phyloP scores from a whole-genome alignment of 164 flowering plant genomes.

The Stephania cephalantha region DNA sequence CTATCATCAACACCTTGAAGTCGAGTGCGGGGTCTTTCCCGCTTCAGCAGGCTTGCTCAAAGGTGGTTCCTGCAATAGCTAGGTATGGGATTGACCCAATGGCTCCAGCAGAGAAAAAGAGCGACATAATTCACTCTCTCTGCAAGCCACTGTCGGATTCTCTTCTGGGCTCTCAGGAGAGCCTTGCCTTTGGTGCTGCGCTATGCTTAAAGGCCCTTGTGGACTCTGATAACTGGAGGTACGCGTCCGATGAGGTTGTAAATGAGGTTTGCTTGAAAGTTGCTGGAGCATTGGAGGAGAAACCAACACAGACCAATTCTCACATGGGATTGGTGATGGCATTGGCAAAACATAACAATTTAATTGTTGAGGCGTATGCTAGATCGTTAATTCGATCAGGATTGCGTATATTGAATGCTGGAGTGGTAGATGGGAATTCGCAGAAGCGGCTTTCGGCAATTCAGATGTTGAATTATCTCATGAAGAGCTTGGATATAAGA shows the following conservation, averaged over 20 bases:
- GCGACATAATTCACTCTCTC: conserved; percentile 57
- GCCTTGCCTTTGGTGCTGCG: conserved; percentile 82
- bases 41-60: conserved; percentile 89
- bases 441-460: conserved; percentile 77
- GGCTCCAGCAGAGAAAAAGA: conserved; percentile 65
- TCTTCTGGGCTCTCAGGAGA: conserved; percentile 62
- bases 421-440: conserved; percentile 54
- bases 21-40: conserved; percentile 84
- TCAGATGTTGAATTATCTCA: conserved; percentile 81
- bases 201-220: conserved; percentile 85
- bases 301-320: conserved; percentile 59
- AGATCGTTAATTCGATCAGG: conserved; percentile 67
- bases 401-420: conserved; percentile 49
- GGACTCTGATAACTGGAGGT: conserved; percentile 89
- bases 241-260: conserved; percentile 77
- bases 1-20: conserved; percentile 61
- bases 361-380: conserved; percentile 76
- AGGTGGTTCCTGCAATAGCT: conserved; percentile 86
- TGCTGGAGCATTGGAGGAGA: conserved; percentile 74
- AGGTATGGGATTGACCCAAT: conserved; percentile 76
- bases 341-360: conserved; percentile 63
- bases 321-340: conserved; percentile 86
- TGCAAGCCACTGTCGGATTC: conserved; percentile 80
- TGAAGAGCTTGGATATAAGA: conserved; percentile 75
- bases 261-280: conserved; percentile 78